Evolutionary conservation across 2,329 filamentous ascomycete genomes (phyloP), one percentile per base, ranked within the genome.

Genomic region (Fusarium sp.): DNA sequence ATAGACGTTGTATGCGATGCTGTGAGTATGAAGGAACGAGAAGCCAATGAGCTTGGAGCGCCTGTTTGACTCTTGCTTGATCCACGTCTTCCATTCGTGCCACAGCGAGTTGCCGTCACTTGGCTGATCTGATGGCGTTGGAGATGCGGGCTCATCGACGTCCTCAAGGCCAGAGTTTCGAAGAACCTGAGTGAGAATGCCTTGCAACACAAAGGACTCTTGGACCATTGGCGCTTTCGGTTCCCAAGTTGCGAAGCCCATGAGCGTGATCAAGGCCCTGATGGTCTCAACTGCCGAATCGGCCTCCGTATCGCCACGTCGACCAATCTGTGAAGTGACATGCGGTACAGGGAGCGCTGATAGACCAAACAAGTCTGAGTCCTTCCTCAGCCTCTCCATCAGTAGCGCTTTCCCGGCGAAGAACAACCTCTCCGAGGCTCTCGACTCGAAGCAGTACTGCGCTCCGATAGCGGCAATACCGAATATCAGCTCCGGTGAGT

Each of bases 231-330:
- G 54, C 16, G 75, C 73, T 41, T 80, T 79, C 2, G 77, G 76
- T 16, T 83, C 81, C 81, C 81, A 83, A 0, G 81, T 82, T 1
- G 81, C 81, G 35, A 78, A 82, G 2, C 78, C 81, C 81, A 83
- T 83, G 11, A 83, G 76, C 3, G 78, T 76, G 10, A 82, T 78
- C 11, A 83, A 67, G 3, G 80, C 77, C 0, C 80, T 74, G 3
- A 82, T 77, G 0, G 79, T 77, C 37, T 83, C 80, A 3, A 83
- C 61, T 5, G 45, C 29, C 4, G 31, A 37, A 14, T 66, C 44
- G 1, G 33, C 38, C 7, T 41, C 60, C 3, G 31, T 3, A 19
- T 38, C 37, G 14, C 23, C 33, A 1, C 12, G 16, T 1, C 33
- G 63, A 10, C 29, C 27, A 33, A 10, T 59, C 70, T 78, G 35